These are phyloP conservation scores for Tulasnella calospora DNA, from an alignment of 768 basidiomycete species.

Conservation along the genomic window DNA sequence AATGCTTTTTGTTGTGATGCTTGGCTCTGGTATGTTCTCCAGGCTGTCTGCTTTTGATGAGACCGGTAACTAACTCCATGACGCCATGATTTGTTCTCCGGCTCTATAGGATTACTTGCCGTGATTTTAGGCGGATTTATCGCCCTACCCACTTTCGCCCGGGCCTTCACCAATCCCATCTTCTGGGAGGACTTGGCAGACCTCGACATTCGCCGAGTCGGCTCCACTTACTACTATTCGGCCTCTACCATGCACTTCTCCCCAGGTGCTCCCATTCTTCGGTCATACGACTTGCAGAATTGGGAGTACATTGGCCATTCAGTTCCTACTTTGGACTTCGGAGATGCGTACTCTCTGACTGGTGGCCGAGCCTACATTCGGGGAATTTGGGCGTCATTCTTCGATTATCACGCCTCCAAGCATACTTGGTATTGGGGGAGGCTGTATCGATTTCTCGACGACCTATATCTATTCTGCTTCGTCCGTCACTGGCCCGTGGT, in stretches of 20 bases:
- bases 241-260: background rate
- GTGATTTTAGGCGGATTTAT: background rate
- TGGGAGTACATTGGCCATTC: conserved; percentile 24
- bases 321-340: conserved; percentile 24
- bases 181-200: background rate
- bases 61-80: background rate
- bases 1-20: background rate
- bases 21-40: background rate
- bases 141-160: background rate
- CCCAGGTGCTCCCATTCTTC: background rate
- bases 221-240: background rate
- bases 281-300: conserved; percentile 19
- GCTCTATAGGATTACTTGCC: background rate
- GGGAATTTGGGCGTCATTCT: conserved; percentile 25
- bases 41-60: background rate
- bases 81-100: background rate
- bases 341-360: background rate
- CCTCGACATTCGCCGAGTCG: background rate
- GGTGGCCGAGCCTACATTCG: conserved; percentile 19
- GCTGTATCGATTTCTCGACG: conserved; percentile 12
- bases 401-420: conserved; percentile 1
- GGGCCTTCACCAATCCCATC: background rate
- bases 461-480: conserved; percentile 16
- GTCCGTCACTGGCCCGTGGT: conserved; percentile 8
- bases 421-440: conserved; percentile 16